These are phyloP conservation scores for Chenopodium formosanum DNA, from an alignment of 148 eudicot species.

Conservation along the genomic window DNA sequence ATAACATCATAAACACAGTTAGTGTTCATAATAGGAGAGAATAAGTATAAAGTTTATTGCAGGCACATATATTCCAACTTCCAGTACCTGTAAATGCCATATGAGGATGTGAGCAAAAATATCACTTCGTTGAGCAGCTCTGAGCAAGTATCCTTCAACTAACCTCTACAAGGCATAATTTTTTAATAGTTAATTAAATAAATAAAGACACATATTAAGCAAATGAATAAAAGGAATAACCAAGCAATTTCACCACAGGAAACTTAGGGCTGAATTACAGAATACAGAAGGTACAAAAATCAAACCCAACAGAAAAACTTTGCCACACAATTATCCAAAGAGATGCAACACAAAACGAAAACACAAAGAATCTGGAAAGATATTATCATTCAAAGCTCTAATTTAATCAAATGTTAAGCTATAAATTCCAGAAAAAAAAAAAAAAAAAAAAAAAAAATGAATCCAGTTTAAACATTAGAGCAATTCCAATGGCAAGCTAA, in stretches of 20 bases:
- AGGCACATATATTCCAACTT: conserved; percentile 3
- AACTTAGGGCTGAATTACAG: background rate
- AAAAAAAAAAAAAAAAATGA: background rate
- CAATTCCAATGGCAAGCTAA: too few relatives aligned
- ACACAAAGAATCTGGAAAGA: background rate
- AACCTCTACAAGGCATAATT: conserved; percentile 54
- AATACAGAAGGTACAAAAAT: too few relatives aligned
- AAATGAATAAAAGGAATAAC: background rate
- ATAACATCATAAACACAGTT: background rate
- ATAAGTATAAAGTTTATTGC: background rate
- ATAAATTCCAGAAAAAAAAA: background rate
- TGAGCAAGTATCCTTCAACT: conserved; percentile 94
- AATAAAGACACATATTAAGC: background rate
- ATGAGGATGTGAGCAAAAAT: conserved; percentile 91
- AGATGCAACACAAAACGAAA: background rate
- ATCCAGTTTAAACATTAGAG: too few relatives aligned
- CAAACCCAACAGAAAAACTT: background rate
- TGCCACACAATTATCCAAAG: background rate
- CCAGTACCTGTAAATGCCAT: conserved; percentile 89
- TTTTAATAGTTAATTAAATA: background rate
- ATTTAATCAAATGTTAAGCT: background rate
- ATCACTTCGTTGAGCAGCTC: conserved; percentile 97
- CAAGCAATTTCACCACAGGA: background rate
- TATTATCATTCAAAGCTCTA: background rate
- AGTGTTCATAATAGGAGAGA: too few relatives aligned